Evolutionary conservation across 129 eudicot species (phyloP).

Genomic region (Helianthus annuus): DNA sequence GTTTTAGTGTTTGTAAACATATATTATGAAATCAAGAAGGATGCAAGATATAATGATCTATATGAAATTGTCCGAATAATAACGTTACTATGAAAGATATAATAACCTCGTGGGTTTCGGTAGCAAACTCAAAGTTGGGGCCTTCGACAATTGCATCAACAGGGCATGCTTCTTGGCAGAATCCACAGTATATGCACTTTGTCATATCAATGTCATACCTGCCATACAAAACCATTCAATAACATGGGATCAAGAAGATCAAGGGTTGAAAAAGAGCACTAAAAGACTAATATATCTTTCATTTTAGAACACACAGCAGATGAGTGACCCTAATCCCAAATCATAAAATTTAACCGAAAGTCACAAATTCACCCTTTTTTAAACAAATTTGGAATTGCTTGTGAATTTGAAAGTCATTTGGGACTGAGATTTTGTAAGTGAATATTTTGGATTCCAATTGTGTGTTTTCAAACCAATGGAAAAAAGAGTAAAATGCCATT

Average conservation of each 20-base stretch:
- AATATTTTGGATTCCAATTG: not conserved
- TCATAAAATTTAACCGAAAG: not conserved
- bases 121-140: conserved; percentile 94
- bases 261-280: not conserved
- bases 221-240: conserved; percentile 24
- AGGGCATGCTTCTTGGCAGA: conserved; percentile 99
- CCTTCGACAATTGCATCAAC: conserved; percentile 99
- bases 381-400: not conserved
- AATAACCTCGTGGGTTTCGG: conserved; percentile 95
- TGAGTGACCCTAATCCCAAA: not conserved
- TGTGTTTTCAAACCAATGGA: not conserved
- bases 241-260: conserved; percentile 1
- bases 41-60: not conserved
- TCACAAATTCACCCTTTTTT: not conserved
- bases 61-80: not conserved
- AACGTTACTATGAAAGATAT: not conserved
- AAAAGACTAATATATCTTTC: not conserved
- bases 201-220: conserved; percentile 99
- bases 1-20: conserved; percentile 45
- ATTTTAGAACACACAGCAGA: not conserved
- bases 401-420: not conserved
- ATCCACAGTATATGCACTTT: conserved; percentile 94
- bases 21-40: not conserved
- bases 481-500: not conserved
- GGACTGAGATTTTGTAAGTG: not conserved